Percentiles rank a stretch among this genome's conserved stretches.
phyloP scores from a whole-genome alignment of 371 early-diverging fungal genomes.

The Nosema granulosis region DNA sequence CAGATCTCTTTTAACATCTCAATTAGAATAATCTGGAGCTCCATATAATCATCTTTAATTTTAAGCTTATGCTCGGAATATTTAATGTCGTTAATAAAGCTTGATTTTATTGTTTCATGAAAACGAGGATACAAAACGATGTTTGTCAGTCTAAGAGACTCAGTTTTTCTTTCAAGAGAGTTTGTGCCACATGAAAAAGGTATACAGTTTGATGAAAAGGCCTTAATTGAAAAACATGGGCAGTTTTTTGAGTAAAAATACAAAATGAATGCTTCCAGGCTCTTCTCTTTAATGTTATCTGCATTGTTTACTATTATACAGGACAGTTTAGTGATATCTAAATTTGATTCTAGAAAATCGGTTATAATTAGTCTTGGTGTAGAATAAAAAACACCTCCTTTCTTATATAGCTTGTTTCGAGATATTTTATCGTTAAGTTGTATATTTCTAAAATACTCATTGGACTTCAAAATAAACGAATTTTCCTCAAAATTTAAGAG shows the following conservation, averaged over 20 bases:
- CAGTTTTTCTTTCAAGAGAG: constrained; percentile 24
- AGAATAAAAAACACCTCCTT: constrained; percentile 78
- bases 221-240: constrained; percentile 43
- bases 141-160: constrained; percentile 27
- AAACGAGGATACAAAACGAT: constrained; percentile 60
- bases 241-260: constrained; percentile 47
- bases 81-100: constrained; percentile 36
- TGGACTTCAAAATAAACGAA: constrained; percentile 69
- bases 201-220: constrained; percentile 41
- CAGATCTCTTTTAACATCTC: constrained; percentile 48
- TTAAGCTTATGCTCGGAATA: constrained; percentile 36
- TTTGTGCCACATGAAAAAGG: constrained; percentile 15
- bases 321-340: constrained; percentile 74
- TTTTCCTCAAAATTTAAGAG: constrained; percentile 74
- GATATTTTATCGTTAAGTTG: neutral
- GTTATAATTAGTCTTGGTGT: constrained; percentile 84
- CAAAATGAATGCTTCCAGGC: constrained; percentile 53
- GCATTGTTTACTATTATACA: constrained; percentile 79
- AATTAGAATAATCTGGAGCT: constrained; percentile 39
- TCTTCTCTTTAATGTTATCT: constrained; percentile 48
- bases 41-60: constrained; percentile 14
- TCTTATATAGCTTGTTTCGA: constrained; percentile 40
- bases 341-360: constrained; percentile 76
- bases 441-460: constrained; percentile 64
- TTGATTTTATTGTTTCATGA: constrained; percentile 41